Conservation (phyloP, 164 flowering plant genomes). For the Liriodendron chinense region DNA sequence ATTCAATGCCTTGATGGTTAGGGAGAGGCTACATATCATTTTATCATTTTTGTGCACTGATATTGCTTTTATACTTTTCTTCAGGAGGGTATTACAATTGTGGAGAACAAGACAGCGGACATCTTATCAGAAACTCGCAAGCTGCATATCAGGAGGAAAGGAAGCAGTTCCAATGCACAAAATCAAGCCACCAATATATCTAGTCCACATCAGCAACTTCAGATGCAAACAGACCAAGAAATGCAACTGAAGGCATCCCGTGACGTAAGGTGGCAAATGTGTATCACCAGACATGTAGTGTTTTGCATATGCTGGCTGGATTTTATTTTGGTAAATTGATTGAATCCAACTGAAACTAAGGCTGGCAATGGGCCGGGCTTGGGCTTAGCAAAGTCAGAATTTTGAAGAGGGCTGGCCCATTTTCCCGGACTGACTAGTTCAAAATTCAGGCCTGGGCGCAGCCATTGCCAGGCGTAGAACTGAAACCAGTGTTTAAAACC, state of each 20-base stretch:
- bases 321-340: neutral
- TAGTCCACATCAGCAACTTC: slow-evolving; percentile 34
- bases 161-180: slow-evolving; percentile 32
- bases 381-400: no score
- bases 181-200: slow-evolving; percentile 27
- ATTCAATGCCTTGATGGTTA: no score
- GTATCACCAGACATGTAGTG: slow-evolving; percentile 23
- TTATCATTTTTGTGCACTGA: neutral
- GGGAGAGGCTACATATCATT: neutral
- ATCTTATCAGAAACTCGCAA: slow-evolving; percentile 85
- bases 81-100: slow-evolving; percentile 83
- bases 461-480: no score
- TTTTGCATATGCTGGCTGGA: neutral
- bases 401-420: no score
- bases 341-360: neutral
- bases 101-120: slow-evolving; percentile 77
- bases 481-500: neutral
- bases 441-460: no score
- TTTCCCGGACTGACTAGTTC: no score
- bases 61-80: neutral
- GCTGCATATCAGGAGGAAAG: slow-evolving; percentile 65
- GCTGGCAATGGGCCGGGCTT: no score
- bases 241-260: slow-evolving; percentile 98
- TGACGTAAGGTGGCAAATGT: slow-evolving; percentile 96
- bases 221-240: slow-evolving; percentile 55